Conservation (phyloP, 2,329 filamentous ascomycete genomes). For the Aspergillus ibericus region DNA sequence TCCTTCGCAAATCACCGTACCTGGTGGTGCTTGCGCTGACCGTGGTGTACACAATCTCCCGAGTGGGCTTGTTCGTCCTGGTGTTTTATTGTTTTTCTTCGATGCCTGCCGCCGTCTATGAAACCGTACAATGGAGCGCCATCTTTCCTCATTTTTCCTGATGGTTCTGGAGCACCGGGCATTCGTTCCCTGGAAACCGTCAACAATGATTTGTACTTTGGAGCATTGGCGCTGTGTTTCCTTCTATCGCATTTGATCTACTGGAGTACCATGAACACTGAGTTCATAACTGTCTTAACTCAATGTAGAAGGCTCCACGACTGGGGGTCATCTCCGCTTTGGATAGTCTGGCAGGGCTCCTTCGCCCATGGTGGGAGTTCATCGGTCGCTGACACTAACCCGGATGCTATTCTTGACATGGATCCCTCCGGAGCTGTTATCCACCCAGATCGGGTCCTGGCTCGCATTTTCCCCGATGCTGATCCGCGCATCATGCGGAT, state of each 20-base stretch:
- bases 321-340: too few relatives aligned
- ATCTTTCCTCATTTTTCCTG: constrained; percentile 5
- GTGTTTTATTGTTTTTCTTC: constrained; percentile 4
- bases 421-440: neutral
- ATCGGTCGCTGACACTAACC: neutral
- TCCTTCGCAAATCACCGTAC: neutral
- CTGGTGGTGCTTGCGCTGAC: neutral
- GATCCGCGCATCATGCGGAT: neutral
- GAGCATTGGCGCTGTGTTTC: too few relatives aligned
- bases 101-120: constrained; percentile 4
- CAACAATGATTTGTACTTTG: too few relatives aligned
- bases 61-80: neutral
- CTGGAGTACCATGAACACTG: too few relatives aligned
- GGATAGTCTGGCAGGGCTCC: too few relatives aligned
- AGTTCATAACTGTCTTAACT: too few relatives aligned
- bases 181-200: too few relatives aligned
- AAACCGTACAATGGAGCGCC: neutral
- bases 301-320: too few relatives aligned
- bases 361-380: neutral
- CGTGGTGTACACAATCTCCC: neutral
- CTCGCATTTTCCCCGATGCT: neutral
- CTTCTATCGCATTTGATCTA: too few relatives aligned
- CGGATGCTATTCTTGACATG: neutral
- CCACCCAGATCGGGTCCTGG: constrained; percentile 4
- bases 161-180: neutral